Evolutionary conservation across 805 yeast species (phyloP).

Genomic region (Ogataea degrootiae): DNA sequence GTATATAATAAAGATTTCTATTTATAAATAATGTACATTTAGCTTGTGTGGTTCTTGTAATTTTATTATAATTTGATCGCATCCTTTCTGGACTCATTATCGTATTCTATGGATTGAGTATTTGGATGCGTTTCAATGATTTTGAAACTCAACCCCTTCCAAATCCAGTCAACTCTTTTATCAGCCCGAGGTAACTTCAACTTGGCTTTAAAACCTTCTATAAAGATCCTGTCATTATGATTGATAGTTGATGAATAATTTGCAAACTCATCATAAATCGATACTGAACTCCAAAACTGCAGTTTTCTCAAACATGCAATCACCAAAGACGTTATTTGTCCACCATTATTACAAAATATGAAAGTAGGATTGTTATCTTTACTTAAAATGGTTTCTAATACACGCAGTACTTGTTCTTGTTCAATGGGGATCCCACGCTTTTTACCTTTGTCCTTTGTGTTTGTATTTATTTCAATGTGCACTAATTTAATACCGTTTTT

Average conservation of each 20-base stretch:
- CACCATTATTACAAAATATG: slow-evolving; percentile 86
- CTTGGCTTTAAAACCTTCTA: slow-evolving; percentile 71
- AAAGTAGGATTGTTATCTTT: slow-evolving; percentile 63
- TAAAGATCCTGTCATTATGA: slow-evolving; percentile 76
- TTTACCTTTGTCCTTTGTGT: slow-evolving; percentile 68
- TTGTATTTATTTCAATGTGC: slow-evolving; percentile 61
- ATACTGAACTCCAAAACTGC: slow-evolving; percentile 83
- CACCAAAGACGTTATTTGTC: slow-evolving; percentile 76
- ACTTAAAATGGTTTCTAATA: slow-evolving; percentile 59
- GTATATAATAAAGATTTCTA: neutral
- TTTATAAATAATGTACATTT: neutral
- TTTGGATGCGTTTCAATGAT: slow-evolving; percentile 56
- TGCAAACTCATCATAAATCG: slow-evolving; percentile 81
- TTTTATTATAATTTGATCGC: slow-evolving; percentile 10
- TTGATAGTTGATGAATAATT: slow-evolving; percentile 74
- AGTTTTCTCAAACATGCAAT: slow-evolving; percentile 82
- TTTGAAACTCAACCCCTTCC: slow-evolving; percentile 59
- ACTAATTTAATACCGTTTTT: slow-evolving; percentile 52
- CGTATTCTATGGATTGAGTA: slow-evolving; percentile 27
- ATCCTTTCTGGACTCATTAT: slow-evolving; percentile 14
- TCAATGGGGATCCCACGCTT: slow-evolving; percentile 81
- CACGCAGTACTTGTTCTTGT: slow-evolving; percentile 52
- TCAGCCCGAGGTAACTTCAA: slow-evolving; percentile 42
- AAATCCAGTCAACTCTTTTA: slow-evolving; percentile 55
- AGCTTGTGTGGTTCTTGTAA: neutral